A percentile compares a stretch with the other conserved stretches of the same genome.
Conservation (phyloP, 1,284 basidiomycete genomes). For the Apiotrichum gracile region DNA sequence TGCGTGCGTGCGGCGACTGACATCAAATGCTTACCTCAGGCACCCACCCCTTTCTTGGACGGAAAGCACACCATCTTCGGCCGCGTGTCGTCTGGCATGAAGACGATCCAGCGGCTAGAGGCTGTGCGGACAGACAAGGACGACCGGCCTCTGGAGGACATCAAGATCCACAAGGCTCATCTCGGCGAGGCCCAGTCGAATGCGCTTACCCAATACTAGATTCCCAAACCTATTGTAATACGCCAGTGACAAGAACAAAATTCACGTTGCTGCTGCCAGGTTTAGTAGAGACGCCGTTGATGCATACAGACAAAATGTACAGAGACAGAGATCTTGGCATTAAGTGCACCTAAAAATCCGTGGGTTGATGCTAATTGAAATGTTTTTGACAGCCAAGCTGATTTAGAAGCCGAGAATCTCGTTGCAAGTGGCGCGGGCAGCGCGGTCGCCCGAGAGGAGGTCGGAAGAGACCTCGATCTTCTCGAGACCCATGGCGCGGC, state of each 20-base stretch:
- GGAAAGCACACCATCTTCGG: slow-evolving; percentile 96
- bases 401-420: slow-evolving; percentile 10
- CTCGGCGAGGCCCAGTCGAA: slow-evolving; percentile 29
- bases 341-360: not conserved
- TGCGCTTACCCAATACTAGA: slow-evolving; percentile 1
- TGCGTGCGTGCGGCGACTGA: slow-evolving; percentile 46
- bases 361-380: not conserved
- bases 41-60: slow-evolving; percentile 84
- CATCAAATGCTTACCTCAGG: slow-evolving; percentile 30
- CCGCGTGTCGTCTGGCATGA: slow-evolving; percentile 74
- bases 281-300: not conserved
- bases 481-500: slow-evolving; percentile 40
- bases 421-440: slow-evolving; percentile 16
- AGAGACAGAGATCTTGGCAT: not conserved
- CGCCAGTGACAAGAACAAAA: too few relatives aligned
- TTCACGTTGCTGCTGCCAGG: not conserved
- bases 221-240: not conserved
- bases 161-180: slow-evolving; percentile 48
- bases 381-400: not conserved
- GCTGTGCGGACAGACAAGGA: slow-evolving; percentile 46
- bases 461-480: slow-evolving; percentile 21
- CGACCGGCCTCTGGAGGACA: slow-evolving; percentile 46
- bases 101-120: slow-evolving; percentile 61
- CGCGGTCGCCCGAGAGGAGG: slow-evolving; percentile 18
- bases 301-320: not conserved